Evolutionary conservation across 768 basidiomycete genomes (phyloP).

Genomic region (Russula dissimulans): DNA sequence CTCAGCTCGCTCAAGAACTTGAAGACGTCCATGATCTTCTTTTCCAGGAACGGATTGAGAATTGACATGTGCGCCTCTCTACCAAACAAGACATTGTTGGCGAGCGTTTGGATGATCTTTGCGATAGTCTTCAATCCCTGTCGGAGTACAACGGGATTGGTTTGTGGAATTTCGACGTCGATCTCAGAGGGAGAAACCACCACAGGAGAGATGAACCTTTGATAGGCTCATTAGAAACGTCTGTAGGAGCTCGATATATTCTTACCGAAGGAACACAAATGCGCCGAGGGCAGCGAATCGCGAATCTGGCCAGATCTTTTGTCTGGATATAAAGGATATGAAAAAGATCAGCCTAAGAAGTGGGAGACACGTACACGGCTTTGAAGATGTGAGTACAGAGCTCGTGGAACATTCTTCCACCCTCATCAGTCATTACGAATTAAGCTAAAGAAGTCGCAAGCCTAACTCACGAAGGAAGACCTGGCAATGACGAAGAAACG

Average conservation of each 20-base stretch:
- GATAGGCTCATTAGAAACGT: neutral
- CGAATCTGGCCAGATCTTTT: conserved; percentile 65
- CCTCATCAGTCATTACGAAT: conserved; percentile 16
- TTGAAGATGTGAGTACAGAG: conserved; percentile 74
- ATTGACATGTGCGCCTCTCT: conserved; percentile 83
- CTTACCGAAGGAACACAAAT: conserved; percentile 81
- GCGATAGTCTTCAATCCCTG: conserved; percentile 80
- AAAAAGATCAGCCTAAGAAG: conserved; percentile 7
- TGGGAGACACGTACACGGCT: conserved; percentile 50
- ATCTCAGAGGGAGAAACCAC: conserved; percentile 79
- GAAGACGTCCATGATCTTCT: conserved; percentile 64
- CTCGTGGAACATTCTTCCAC: conserved; percentile 70
- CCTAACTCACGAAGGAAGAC: conserved; percentile 60
- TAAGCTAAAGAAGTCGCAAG: conserved; percentile 1
- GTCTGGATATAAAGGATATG: conserved; percentile 35
- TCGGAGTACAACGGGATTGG: conserved; percentile 46
- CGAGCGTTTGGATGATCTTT: conserved; percentile 87
- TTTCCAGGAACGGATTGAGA: conserved; percentile 65
- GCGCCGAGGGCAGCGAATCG: conserved; percentile 80
- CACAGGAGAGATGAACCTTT: conserved; percentile 84
- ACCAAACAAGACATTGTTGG: conserved; percentile 90
- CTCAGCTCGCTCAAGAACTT: conserved; percentile 69
- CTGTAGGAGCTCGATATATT: neutral
- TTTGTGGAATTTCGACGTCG: conserved; percentile 70
- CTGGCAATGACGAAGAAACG: conserved; percentile 58